Percentiles rank a stretch among this genome's conserved stretches.
Evolutionary conservation across 495 filamentous ascomycete species (phyloP).

Genomic region (Penicillium ucsense): DNA sequence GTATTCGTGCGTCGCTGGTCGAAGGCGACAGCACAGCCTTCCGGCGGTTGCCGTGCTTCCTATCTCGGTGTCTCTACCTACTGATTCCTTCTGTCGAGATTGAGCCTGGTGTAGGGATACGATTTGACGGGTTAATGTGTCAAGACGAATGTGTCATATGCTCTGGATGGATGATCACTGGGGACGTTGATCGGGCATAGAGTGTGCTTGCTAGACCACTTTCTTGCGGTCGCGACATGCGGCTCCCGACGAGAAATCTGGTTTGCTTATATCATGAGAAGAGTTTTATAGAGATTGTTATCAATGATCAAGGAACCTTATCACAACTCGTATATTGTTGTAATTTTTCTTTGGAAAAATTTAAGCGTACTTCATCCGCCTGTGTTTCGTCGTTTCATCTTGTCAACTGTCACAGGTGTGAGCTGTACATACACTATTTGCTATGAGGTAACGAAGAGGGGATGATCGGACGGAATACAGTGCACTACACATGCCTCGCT

Average conservation of each 20-base stretch:
- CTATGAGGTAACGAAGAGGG: constrained; percentile 36
- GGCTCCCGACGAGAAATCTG: too few species aligned
- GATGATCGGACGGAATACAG: constrained; percentile 17
- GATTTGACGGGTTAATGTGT: constrained; percentile 7
- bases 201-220: constrained; percentile 5
- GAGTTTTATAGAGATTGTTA: too few species aligned
- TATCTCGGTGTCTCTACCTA: constrained; percentile 3
- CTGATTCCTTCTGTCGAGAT: neutral
- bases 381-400: constrained; percentile 10
- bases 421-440: constrained; percentile 38
- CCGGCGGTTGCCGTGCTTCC: constrained; percentile 2
- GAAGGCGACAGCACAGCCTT: neutral
- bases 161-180: constrained; percentile 7
- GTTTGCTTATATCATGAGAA: too few species aligned
- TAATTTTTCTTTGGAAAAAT: too few species aligned
- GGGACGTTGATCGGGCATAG: constrained; percentile 10
- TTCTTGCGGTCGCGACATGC: too few species aligned
- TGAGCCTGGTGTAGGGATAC: constrained; percentile 4
- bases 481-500: too few species aligned
- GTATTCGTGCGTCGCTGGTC: neutral
- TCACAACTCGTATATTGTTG: too few species aligned
- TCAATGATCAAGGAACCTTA: too few species aligned
- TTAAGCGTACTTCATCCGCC: too few species aligned
- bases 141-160: constrained; percentile 9
- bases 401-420: constrained; percentile 24